Evolutionary conservation across 1,139 yeast species (phyloP).

Genomic region (Yamadazyma triangularis): DNA sequence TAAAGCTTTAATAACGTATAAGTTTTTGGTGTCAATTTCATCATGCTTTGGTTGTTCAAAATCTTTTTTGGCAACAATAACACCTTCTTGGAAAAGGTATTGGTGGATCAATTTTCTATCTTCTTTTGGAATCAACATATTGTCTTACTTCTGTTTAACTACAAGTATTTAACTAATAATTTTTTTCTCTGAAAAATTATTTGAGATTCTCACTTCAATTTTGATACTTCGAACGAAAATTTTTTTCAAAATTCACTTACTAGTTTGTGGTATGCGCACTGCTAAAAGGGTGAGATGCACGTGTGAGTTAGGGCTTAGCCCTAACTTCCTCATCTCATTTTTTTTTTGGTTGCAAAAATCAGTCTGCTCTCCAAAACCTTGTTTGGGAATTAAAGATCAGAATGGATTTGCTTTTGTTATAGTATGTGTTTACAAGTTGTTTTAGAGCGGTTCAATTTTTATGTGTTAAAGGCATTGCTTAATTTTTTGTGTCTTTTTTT

Average conservation of each 20-base stretch:
- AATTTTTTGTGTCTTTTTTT: too few relatives aligned
- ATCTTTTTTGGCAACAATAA: slow-evolving; percentile 98
- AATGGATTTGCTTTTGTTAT: too few relatives aligned
- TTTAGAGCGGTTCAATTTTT: too few relatives aligned
- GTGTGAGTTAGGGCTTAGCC: slow-evolving; percentile 7
- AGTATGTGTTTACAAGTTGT: too few relatives aligned
- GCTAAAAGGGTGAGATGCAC: slow-evolving; percentile 2
- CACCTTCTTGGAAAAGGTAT: slow-evolving; percentile 99
- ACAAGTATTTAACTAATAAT: background rate
- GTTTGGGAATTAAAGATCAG: too few relatives aligned
- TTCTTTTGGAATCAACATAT: slow-evolving; percentile 98
- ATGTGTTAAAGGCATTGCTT: too few relatives aligned
- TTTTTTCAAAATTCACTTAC: slow-evolving; percentile 4
- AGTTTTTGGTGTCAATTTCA: slow-evolving; percentile 96
- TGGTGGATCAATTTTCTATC: slow-evolving; percentile 99
- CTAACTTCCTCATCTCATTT: too few relatives aligned
- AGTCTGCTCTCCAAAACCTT: too few relatives aligned
- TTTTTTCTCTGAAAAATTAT: slow-evolving; percentile 9
- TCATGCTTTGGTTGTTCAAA: slow-evolving; percentile 97
- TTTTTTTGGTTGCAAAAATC: too few relatives aligned
- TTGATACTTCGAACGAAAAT: slow-evolving; percentile 4
- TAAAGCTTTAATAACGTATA: slow-evolving; percentile 97
- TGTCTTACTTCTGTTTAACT: slow-evolving; percentile 19
- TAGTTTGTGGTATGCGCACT: slow-evolving; percentile 1
- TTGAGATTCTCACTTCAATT: slow-evolving; percentile 8